phyloP scores from a whole-genome alignment of 108 stramenopile species.

The Pseudonitzschia delicatissima region DNA sequence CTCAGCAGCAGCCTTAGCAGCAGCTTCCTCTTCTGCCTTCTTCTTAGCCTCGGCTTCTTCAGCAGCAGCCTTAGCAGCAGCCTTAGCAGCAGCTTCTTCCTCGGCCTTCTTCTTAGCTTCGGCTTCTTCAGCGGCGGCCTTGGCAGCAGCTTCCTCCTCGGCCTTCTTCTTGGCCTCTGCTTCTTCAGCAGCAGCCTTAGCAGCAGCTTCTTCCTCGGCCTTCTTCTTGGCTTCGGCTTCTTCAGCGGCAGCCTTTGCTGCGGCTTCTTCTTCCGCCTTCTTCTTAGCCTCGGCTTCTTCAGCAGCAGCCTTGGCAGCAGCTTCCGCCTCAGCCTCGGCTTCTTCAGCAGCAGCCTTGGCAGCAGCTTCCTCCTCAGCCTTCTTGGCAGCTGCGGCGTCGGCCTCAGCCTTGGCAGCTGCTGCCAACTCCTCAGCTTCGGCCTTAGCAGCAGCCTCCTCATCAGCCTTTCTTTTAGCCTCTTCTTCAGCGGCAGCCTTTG shows the following conservation, averaged over 20 bases:
- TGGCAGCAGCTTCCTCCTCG: neutral
- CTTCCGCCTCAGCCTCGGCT: neutral
- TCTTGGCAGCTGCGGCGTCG: neutral
- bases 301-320: neutral
- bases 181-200: neutral
- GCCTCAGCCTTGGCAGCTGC: neutral
- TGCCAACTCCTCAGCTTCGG: neutral
- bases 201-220: neutral
- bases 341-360: neutral
- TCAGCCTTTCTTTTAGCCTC: neutral
- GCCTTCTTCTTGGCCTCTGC: neutral
- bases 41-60: neutral
- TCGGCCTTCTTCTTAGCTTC: neutral
- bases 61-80: neutral
- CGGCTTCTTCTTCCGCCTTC: slow-evolving; percentile 3
- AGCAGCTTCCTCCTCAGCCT: neutral
- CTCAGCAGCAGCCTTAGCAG: neutral
- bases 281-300: neutral
- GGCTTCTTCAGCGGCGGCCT: neutral
- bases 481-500: neutral
- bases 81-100: neutral
- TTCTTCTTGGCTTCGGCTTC: neutral
- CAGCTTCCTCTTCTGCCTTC: neutral
- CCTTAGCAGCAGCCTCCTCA: neutral
- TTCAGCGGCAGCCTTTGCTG: neutral